Conservation (phyloP, 2,329 filamentous ascomycete genomes). For the Fusarium xylarioides region DNA sequence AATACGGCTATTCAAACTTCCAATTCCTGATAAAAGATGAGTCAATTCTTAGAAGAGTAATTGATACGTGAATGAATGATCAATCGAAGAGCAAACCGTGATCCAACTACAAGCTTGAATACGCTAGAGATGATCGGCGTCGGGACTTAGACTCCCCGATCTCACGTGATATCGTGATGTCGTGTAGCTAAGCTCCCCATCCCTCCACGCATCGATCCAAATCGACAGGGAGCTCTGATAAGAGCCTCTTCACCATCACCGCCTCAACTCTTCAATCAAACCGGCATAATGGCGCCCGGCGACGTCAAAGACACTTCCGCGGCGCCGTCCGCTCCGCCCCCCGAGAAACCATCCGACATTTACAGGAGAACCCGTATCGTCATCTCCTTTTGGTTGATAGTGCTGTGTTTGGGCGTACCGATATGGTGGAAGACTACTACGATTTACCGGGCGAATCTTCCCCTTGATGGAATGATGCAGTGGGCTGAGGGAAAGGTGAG, state of each 20-base stretch:
- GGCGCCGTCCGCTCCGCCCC: conserved; percentile 63
- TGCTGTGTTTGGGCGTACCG: conserved; percentile 83
- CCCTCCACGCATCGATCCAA: conserved; percentile 12
- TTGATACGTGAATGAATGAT: neutral
- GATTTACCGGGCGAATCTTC: conserved; percentile 87
- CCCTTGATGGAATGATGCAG: conserved; percentile 84
- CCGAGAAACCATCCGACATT: conserved; percentile 76
- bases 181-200: conserved; percentile 34
- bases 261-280: neutral
- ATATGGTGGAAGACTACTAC: conserved; percentile 97
- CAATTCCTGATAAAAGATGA: accelerated
- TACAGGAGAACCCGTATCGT: conserved; percentile 79
- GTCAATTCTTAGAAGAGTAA: neutral
- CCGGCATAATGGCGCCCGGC: conserved; percentile 39
- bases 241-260: conserved; percentile 17
- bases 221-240: conserved; percentile 21
- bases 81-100: neutral
- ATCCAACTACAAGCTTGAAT: neutral
- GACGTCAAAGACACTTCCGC: conserved; percentile 30
- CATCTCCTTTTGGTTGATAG: conserved; percentile 89
- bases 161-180: conserved; percentile 43
- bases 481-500: conserved; percentile 90
- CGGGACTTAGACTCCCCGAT: conserved; percentile 26
- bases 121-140: conserved; percentile 15
- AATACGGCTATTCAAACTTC: accelerated